Percentiles rank a stretch among this genome's conserved stretches.
Conservation (phyloP, 148 eudicot species). For the Silene uniflora region DNA sequence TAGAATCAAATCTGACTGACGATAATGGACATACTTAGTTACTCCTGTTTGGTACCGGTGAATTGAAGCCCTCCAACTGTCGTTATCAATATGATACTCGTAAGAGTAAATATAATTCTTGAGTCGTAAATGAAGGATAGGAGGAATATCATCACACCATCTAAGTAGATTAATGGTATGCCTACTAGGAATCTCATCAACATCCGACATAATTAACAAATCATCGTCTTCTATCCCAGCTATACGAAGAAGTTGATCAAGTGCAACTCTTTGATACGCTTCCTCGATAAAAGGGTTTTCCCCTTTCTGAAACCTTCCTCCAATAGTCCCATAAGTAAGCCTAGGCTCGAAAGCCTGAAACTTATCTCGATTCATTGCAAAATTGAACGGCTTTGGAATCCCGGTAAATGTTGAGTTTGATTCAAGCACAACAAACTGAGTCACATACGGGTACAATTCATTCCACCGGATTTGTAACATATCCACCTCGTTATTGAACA, state of each 20-base stretch:
- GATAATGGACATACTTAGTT: conserved; percentile 29
- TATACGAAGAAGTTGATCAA: conserved; percentile 27
- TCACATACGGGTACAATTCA: conserved; percentile 35
- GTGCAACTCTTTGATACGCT: conserved; percentile 33
- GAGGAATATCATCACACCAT: conserved; percentile 29
- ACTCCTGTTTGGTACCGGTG: conserved; percentile 30
- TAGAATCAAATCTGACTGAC: conserved; percentile 22
- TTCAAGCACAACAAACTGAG: conserved; percentile 37
- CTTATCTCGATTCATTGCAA: conserved; percentile 19
- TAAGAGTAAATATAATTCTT: conserved; percentile 30
- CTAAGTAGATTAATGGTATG: conserved; percentile 27
- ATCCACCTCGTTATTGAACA: conserved; percentile 38
- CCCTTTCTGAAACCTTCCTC: conserved; percentile 26
- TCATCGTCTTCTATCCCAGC: conserved; percentile 39
- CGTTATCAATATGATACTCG: conserved; percentile 27
- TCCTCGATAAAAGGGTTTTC: conserved; percentile 39
- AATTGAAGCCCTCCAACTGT: conserved; percentile 34
- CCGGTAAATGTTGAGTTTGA: conserved; percentile 37
- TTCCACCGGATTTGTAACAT: conserved; percentile 34
- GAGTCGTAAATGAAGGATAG: conserved; percentile 25
- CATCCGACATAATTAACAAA: conserved; percentile 30
- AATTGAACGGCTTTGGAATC: conserved; percentile 24
- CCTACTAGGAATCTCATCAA: conserved; percentile 32
- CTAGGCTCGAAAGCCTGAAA: conserved; percentile 26
- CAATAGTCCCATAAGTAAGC: conserved; percentile 27